Conservation (phyloP, 2,329 filamentous ascomycete genomes). For the Claviceps quebecensis region DNA sequence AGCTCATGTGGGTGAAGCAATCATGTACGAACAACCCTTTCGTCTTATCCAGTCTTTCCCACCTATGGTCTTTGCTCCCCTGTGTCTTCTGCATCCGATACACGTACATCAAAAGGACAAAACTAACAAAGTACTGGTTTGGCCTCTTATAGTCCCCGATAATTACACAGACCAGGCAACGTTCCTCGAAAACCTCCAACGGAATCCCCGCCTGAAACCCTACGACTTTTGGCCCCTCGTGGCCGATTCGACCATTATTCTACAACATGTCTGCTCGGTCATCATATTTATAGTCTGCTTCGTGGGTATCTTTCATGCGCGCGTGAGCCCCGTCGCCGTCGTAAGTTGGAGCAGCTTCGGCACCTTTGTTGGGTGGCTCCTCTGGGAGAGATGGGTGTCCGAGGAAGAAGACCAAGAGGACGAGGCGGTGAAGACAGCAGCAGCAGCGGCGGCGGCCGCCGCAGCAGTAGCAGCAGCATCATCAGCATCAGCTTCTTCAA, state of each 20-base stretch:
- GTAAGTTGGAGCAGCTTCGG: slow-evolving; percentile 72
- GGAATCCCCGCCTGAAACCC: slow-evolving; percentile 82
- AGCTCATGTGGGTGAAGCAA: slow-evolving; percentile 95
- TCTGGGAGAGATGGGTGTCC: slow-evolving; percentile 86
- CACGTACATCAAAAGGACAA: not conserved
- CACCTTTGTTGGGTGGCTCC: slow-evolving; percentile 74
- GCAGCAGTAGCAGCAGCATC: slow-evolving; percentile 15
- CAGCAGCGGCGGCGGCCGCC: slow-evolving; percentile 7
- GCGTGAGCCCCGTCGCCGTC: slow-evolving; percentile 79
- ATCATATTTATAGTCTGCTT: slow-evolving; percentile 93
- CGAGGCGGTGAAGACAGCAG: slow-evolving; percentile 19
- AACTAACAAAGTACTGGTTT: not conserved
- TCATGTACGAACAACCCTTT: slow-evolving; percentile 45
- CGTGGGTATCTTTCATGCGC: slow-evolving; percentile 72
- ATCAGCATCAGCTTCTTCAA: slow-evolving; percentile 7
- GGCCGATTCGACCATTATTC: slow-evolving; percentile 87
- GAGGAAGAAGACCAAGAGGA: slow-evolving; percentile 45
- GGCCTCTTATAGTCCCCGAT: slow-evolving; percentile 58
- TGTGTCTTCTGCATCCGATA: not conserved
- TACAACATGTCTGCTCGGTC: slow-evolving; percentile 92
- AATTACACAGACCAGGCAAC: slow-evolving; percentile 97
- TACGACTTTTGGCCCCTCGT: slow-evolving; percentile 98
- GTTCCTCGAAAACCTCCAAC: slow-evolving; percentile 88
- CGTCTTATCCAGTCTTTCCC: not conserved
- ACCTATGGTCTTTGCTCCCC: not conserved